These are phyloP conservation scores for Kodamaea leandrae DNA, from an alignment of 805 yeast species.

Conservation along the genomic window DNA sequence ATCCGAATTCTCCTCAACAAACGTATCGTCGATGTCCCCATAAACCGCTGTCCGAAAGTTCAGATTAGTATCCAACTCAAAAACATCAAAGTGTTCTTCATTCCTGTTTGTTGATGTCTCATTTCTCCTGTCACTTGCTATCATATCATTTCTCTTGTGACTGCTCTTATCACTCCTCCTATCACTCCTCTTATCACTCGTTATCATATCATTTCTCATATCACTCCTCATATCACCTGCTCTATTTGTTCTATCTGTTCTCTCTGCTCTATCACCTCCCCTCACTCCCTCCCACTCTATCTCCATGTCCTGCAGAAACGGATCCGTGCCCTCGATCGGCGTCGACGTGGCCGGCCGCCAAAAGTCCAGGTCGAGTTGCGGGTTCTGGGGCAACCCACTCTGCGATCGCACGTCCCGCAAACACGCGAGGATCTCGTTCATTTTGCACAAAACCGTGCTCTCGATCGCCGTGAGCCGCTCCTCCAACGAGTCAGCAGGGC, in stretches of 20 bases:
- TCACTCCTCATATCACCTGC: neutral
- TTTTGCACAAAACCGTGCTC: constrained; percentile 35
- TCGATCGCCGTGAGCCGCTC: constrained; percentile 41
- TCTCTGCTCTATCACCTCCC: neutral
- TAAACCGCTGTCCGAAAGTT: neutral
- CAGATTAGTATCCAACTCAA: constrained; percentile 3
- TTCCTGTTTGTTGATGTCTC: too few species aligned
- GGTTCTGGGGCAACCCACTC: constrained; percentile 35
- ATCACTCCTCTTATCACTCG: neutral
- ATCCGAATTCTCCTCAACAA: constrained; percentile 7
- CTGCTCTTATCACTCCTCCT: neutral
- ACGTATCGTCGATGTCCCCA: constrained; percentile 2
- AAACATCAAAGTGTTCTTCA: constrained; percentile 3
- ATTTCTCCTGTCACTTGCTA: neutral
- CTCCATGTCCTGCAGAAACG: constrained; percentile 1
- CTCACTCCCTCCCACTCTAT: neutral
- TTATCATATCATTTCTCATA: neutral
- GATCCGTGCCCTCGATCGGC: constrained; percentile 12
- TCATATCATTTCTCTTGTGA: neutral
- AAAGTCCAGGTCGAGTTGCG: constrained; percentile 14
- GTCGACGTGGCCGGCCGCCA: constrained; percentile 20
- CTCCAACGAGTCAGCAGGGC: constrained; percentile 31
- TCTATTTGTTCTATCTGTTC: neutral
- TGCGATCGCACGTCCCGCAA: constrained; percentile 39
- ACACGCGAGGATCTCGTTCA: constrained; percentile 45